phyloP scores from a whole-genome alignment of 805 yeast genomes.

The Ogataea angusta region DNA sequence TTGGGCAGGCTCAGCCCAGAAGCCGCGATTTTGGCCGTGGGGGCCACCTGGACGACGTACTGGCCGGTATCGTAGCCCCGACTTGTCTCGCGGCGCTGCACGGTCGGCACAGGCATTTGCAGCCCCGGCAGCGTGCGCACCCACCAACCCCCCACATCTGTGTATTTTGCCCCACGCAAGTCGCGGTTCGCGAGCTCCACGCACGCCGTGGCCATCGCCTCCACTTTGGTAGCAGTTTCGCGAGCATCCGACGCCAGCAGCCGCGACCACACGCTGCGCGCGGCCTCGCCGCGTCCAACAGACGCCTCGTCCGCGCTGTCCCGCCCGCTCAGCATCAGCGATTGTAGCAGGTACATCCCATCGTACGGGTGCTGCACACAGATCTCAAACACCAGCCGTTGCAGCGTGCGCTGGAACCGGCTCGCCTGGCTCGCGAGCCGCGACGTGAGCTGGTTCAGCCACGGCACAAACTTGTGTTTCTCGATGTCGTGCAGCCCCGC shows the following conservation, averaged over 20 bases:
- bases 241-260: conserved; percentile 23
- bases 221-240: conserved; percentile 40
- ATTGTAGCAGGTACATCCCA: conserved; percentile 58
- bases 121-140: conserved; percentile 39
- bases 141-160: conserved; percentile 59
- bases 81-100: conserved; percentile 29
- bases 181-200: conserved; percentile 50
- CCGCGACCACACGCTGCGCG: conserved; percentile 44
- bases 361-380: conserved; percentile 68
- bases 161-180: conserved; percentile 34
- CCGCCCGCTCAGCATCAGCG: conserved; percentile 42
- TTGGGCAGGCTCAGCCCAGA: conserved; percentile 90
- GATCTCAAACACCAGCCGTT: conserved; percentile 32
- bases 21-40: conserved; percentile 56
- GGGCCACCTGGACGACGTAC: conserved; percentile 49
- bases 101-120: conserved; percentile 67
- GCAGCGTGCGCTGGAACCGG: conserved; percentile 54
- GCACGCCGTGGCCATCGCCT: conserved; percentile 47
- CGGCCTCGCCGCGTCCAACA: conserved; percentile 48
- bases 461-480: conserved; percentile 61
- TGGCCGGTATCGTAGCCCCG: background rate
- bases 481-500: conserved; percentile 42
- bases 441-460: conserved; percentile 82
- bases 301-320: conserved; percentile 37
- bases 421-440: conserved; percentile 49